These are phyloP conservation scores for Circinella minor DNA, from an alignment of 371 early-diverging fungal species.

Conservation along the genomic window DNA sequence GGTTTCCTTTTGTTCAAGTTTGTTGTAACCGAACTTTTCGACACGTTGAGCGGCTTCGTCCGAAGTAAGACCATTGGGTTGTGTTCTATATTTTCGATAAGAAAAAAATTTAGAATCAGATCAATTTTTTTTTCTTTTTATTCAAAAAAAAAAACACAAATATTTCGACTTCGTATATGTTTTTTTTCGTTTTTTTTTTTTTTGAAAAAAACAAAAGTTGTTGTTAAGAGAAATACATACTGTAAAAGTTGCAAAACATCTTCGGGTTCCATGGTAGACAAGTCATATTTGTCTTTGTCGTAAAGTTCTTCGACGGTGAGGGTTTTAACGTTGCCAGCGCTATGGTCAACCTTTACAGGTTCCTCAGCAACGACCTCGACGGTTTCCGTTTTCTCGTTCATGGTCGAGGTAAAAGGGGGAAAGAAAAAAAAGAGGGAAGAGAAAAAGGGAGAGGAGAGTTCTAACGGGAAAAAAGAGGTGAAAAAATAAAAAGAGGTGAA, in stretches of 20 bases:
- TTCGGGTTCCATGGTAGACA: slow-evolving; percentile 72
- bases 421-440: slow-evolving; percentile 1
- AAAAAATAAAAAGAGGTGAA: slow-evolving; percentile 6
- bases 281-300: slow-evolving; percentile 78
- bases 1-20: slow-evolving; percentile 69
- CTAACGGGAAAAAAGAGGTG: slow-evolving; percentile 4
- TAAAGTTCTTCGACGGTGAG: slow-evolving; percentile 68
- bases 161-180: background rate
- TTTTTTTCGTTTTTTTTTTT: background rate
- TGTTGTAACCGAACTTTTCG: slow-evolving; percentile 69
- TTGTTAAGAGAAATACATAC: slow-evolving; percentile 31
- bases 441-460: slow-evolving; percentile 6
- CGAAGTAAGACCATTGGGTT: slow-evolving; percentile 58
- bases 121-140: background rate
- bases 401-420: slow-evolving; percentile 10
- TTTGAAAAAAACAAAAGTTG: background rate
- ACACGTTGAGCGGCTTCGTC: slow-evolving; percentile 63
- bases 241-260: slow-evolving; percentile 69
- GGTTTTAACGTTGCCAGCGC: slow-evolving; percentile 22
- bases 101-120: slow-evolving; percentile 23
- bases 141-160: slow-evolving; percentile 1
- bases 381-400: slow-evolving; percentile 30
- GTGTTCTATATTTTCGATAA: slow-evolving; percentile 39
- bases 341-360: slow-evolving; percentile 12
- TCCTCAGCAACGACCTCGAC: slow-evolving; percentile 15